Percentiles rank a stretch among this genome's conserved stretches.
Evolutionary conservation across 2,329 filamentous ascomycete species (phyloP).

Genomic region (Colletotrichum lini): DNA sequence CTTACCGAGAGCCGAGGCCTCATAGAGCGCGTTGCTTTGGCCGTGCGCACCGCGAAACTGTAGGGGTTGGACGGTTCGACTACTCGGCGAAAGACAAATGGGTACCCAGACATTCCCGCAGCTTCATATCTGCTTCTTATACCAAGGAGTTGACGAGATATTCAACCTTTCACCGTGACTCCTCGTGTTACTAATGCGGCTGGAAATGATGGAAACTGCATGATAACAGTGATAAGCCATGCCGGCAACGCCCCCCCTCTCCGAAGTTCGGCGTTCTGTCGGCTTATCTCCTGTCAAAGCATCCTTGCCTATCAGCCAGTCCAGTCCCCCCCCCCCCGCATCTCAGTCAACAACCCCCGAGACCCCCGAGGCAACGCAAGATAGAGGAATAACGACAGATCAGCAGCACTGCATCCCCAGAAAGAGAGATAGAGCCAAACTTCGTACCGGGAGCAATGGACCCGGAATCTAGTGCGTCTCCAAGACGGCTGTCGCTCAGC

Average conservation of each 20-base stretch:
- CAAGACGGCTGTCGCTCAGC: background rate
- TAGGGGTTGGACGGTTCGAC: no score
- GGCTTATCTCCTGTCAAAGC: background rate
- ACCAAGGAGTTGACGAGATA: no score
- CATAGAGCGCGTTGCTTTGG: no score
- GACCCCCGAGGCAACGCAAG: background rate
- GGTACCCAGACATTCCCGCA: no score
- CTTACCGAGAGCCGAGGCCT: no score
- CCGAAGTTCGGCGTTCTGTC: conserved; percentile 22
- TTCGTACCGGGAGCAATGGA: conserved; percentile 8
- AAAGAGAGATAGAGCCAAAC: background rate
- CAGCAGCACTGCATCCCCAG: background rate
- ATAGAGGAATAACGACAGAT: background rate
- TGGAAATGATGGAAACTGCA: background rate
- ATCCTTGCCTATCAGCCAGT: background rate
- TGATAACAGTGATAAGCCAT: background rate
- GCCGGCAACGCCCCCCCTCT: conserved; percentile 5
- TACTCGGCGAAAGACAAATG: no score
- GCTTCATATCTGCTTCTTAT: no score
- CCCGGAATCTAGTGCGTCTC: background rate
- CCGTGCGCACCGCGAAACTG: no score
- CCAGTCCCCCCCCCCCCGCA: background rate
- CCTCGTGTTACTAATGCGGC: background rate
- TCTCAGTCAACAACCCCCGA: conserved; percentile 6
- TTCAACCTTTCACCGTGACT: no score